Conservation (phyloP, 768 basidiomycete species). For the Filobasidium wieringae region DNA sequence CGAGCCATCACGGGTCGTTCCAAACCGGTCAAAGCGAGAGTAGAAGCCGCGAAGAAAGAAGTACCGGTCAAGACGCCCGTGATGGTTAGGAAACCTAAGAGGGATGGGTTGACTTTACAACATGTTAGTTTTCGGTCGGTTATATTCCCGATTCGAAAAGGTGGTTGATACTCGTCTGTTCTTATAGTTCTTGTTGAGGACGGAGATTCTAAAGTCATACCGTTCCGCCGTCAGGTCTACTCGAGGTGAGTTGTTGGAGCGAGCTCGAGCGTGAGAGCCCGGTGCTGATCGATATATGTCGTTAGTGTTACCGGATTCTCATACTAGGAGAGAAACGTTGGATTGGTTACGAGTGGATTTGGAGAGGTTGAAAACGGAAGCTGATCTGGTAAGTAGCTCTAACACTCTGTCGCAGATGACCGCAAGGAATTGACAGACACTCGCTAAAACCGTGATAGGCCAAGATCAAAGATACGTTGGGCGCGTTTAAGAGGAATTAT, state of each 20-base stretch:
- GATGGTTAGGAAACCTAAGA: too few relatives aligned
- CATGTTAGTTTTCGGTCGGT: neutral
- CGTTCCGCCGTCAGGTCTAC: conserved; percentile 31
- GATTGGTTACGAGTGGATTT: conserved; percentile 32
- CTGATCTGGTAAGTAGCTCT: conserved; percentile 25
- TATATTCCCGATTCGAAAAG: too few relatives aligned
- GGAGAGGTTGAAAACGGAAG: conserved; percentile 22
- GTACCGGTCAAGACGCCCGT: too few relatives aligned
- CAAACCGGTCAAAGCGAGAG: too few relatives aligned
- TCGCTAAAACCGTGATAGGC: conserved; percentile 12
- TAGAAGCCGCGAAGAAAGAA: too few relatives aligned
- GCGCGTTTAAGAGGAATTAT: conserved; percentile 26
- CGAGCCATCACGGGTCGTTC: too few relatives aligned
- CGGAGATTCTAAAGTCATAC: conserved; percentile 30
- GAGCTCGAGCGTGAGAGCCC: neutral
- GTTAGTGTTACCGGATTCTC: conserved; percentile 30
- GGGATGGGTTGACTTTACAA: neutral
- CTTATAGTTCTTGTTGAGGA: conserved; percentile 32
- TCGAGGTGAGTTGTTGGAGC: conserved; percentile 27
- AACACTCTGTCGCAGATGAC: neutral
- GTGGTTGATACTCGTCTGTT: neutral
- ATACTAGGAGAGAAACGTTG: conserved; percentile 33
- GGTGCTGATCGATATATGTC: neutral
- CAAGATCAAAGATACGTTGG: conserved; percentile 22
- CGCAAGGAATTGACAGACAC: too few relatives aligned